Base-by-base conservation (phyloP, 1,139 yeast species). In the Geotrichum siamense region DNA sequence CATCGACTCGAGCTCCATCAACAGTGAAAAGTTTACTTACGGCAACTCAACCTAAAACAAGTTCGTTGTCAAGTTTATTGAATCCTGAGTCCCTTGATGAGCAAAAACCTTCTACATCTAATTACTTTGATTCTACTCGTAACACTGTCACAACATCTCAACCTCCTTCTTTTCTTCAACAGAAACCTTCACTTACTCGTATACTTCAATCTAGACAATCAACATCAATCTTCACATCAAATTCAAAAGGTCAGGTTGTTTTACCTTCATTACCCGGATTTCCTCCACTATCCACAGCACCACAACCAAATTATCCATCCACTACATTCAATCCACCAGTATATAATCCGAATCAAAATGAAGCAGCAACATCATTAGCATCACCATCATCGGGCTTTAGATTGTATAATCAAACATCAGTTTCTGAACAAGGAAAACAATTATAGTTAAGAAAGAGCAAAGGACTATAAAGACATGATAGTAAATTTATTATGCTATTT, bases 1-100 rank as follows among this genome's bases (percentile, higher is more conserved):
- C n/a, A n/a, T n/a, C n/a, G n/a, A n/a, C n/a, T n/a, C n/a, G n/a
- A n/a, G n/a, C n/a, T n/a, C n/a, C n/a, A n/a, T n/a, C n/a, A n/a
- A n/a, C n/a, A n/a, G n/a, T n/a, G n/a, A n/a, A n/a, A n/a, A n/a
- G n/a, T n/a, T n/a, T n/a, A n/a, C n/a, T n/a, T n/a, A n/a, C 26
- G 10, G 9, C 26, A 23, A 23, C 35, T 28, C 10, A 34, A 27
- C 17, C 36, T 22, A 15, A 27, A 23, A n/a, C 20, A 17, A 44
- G 40, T 27, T 44, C 47, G 17, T 34, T 44, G 20, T 44, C 43
- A 5, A 44, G 43, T 20, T 26, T 44, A 17, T 33, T 44, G 15
- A 44, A 44, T 26, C 47, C 47, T 21, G 33, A 15, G 20, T 3
- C 6, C 26, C 32, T n/a, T 4, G 20, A 20, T 2, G 12, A 23